phyloP scores from a whole-genome alignment of 805 yeast genomes.

The Pichia rugopelliculosa region DNA sequence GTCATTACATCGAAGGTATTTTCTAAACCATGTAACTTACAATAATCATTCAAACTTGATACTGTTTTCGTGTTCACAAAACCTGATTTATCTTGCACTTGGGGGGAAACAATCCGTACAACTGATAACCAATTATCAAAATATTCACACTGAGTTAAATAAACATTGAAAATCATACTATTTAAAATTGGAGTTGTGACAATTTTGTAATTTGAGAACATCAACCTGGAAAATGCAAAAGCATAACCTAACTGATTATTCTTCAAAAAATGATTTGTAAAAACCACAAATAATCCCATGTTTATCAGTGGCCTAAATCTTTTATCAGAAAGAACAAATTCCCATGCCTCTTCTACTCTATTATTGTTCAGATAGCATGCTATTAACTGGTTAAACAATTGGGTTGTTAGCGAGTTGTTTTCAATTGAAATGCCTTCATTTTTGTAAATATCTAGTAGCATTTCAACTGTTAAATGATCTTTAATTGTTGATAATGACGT shows the following conservation, averaged over 20 bases:
- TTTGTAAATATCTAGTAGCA: constrained; percentile 13
- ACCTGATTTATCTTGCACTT: neutral
- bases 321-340: constrained; percentile 5
- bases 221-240: constrained; percentile 20
- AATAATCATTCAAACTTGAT: constrained; percentile 16
- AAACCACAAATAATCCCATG: constrained; percentile 10
- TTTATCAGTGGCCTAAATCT: neutral
- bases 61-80: neutral
- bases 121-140: constrained; percentile 23
- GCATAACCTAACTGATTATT: constrained; percentile 18
- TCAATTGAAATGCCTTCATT: constrained; percentile 9
- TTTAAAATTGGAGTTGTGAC: constrained; percentile 13
- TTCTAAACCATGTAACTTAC: constrained; percentile 17
- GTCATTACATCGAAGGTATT: constrained; percentile 12
- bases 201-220: constrained; percentile 12
- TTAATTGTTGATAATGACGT: constrained; percentile 14
- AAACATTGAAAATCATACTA: constrained; percentile 14
- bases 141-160: constrained; percentile 15
- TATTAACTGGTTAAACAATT: constrained; percentile 18
- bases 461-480: constrained; percentile 11
- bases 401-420: constrained; percentile 9
- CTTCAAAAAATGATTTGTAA: constrained; percentile 17
- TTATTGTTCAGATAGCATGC: constrained; percentile 14
- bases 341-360: constrained; percentile 17
- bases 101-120: constrained; percentile 12